These are phyloP conservation scores for Cordyceps fumosorosea DNA, from an alignment of 2,329 filamentous ascomycete species.

Conservation along the genomic window DNA sequence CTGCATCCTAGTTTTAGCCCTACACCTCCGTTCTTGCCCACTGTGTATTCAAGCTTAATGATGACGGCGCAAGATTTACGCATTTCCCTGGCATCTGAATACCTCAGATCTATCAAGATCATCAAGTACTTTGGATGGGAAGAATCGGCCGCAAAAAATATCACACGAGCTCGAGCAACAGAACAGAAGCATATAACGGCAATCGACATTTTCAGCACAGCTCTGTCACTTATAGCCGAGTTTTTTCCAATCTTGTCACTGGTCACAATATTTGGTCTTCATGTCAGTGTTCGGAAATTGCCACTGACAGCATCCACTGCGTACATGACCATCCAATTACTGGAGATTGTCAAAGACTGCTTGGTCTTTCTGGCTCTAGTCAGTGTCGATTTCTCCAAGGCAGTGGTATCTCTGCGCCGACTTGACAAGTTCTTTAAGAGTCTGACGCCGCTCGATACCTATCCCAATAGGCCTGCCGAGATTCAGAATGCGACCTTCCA, in stretches of 20 bases:
- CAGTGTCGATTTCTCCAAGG: slow-evolving; percentile 25
- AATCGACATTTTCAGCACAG: slow-evolving; percentile 40
- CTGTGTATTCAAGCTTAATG: not conserved
- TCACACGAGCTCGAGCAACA: slow-evolving; percentile 39
- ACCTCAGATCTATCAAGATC: slow-evolving; percentile 48
- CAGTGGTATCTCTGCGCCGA: slow-evolving; percentile 39
- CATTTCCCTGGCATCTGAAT: slow-evolving; percentile 52
- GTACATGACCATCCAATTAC: slow-evolving; percentile 48
- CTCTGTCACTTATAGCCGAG: slow-evolving; percentile 36
- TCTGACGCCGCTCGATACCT: slow-evolving; percentile 40
- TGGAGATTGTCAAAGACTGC: slow-evolving; percentile 46
- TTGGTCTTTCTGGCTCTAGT: slow-evolving; percentile 40
- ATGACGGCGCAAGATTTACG: slow-evolving; percentile 43
- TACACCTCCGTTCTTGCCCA: not conserved
- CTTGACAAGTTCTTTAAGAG: slow-evolving; percentile 48
- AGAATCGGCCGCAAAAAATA: slow-evolving; percentile 41
- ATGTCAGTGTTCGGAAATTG: slow-evolving; percentile 40
- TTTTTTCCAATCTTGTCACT: slow-evolving; percentile 45
- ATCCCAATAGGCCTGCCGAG: slow-evolving; percentile 42
- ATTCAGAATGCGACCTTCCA: slow-evolving; percentile 41
- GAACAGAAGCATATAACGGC: slow-evolving; percentile 50
- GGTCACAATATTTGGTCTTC: slow-evolving; percentile 46
- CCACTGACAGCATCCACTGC: slow-evolving; percentile 49
- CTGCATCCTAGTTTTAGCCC: not conserved
- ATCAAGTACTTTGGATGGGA: slow-evolving; percentile 60